A percentile compares a stretch with the other conserved stretches of the same genome.
Conservation (phyloP, 2,329 filamentous ascomycete species). For the Penicillium sp. region DNA sequence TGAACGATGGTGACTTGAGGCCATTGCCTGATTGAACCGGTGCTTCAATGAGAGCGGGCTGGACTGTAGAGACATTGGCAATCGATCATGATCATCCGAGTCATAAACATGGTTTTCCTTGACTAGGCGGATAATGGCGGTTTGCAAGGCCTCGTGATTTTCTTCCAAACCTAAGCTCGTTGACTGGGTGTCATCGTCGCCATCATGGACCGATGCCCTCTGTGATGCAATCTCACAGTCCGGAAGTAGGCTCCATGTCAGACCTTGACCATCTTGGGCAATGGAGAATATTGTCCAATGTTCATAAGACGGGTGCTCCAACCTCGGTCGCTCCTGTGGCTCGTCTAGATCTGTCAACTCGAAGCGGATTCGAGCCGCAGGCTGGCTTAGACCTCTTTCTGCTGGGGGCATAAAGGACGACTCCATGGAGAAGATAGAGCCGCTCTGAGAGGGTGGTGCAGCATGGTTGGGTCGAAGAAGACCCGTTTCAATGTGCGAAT, state of each 20-base stretch:
- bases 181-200: conserved; percentile 38
- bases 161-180: conserved; percentile 60
- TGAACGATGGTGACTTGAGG: conserved; percentile 70
- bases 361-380: conserved; percentile 40
- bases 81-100: conserved; percentile 33
- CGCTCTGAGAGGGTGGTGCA: conserved; percentile 17
- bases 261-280: conserved; percentile 63
- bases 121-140: conserved; percentile 74
- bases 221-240: conserved; percentile 51
- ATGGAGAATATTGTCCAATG: conserved; percentile 79
- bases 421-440: conserved; percentile 31
- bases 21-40: conserved; percentile 61
- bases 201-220: conserved; percentile 59
- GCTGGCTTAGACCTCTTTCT: conserved; percentile 28
- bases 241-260: conserved; percentile 62
- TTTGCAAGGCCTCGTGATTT: conserved; percentile 74
- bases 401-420: conserved; percentile 25
- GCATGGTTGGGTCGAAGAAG: conserved; percentile 32
- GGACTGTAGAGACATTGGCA: conserved; percentile 4
- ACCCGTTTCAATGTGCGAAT: conserved; percentile 28
- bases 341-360: conserved; percentile 39
- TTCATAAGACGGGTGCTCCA: conserved; percentile 74
- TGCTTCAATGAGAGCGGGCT: conserved; percentile 29
- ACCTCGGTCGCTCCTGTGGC: conserved; percentile 48
- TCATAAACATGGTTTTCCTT: conserved; percentile 77